Evolutionary conservation across 768 basidiomycete species (phyloP), one percentile per base, ranked within the genome.

Genomic region (Tricholoma sp.): DNA sequence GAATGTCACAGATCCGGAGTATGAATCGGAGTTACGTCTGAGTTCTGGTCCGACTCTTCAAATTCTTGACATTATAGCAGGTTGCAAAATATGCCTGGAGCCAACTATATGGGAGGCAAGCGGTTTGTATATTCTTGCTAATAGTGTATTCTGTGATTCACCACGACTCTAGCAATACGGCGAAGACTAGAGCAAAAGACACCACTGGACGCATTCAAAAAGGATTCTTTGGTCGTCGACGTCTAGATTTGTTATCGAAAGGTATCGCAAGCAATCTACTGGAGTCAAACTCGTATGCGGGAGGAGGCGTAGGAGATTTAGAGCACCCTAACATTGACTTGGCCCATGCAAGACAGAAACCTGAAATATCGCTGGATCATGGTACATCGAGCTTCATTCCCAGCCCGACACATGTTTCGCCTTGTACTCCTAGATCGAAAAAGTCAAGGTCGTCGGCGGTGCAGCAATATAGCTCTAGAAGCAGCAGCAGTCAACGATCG

Each of bases 61-160:
- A n/a, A n/a, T n/a, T n/a, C n/a, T n/a, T n/a, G n/a, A n/a, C n/a
- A n/a, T n/a, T n/a, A n/a, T n/a, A n/a, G n/a, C n/a, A n/a, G n/a
- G n/a, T n/a, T n/a, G n/a, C 22, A 19, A 14, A 61, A 5, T 52
- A 86, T 87, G 85, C 71, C 72, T 19, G 86, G 87, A 5, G 87
- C 85, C 29, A 89, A 89, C 63, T 89, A 88, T 59, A 88, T 86
- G 85, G 87, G 87, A 21, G 87, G 87, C 11, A 85, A 81, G 72
- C 77, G 84, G 86, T 84, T 50, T 34, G 69, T 18, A 2, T 12
- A 8, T 11, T 9, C 5, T 32, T 16, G 12, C 7, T 19, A 10
- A 11, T 9, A 18, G 41, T 22, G 27, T 8, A 19, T 19, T 12
- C 47, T 45, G 35, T 19, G 29, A 21, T 49, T 55, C 19, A 50